A percentile compares a stretch with the other conserved stretches of the same genome.
Conservation (phyloP, 139 green algal genomes). For the Pleodorina starrii region DNA sequence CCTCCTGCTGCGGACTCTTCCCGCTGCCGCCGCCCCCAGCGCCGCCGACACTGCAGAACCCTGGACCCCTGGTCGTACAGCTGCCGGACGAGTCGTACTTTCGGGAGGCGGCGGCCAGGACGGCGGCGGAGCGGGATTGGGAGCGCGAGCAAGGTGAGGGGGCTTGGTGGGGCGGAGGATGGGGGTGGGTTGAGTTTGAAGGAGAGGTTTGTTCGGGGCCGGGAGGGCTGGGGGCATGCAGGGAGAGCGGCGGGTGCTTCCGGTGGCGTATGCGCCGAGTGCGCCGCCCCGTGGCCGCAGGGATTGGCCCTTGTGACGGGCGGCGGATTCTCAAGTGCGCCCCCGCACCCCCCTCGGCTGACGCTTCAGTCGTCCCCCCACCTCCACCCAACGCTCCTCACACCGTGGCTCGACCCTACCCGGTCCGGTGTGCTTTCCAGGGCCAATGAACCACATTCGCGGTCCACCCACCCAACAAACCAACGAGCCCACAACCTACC, state of each 20-base stretch:
- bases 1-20: conserved; percentile 26
- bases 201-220: background rate
- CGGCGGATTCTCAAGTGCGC: too few species aligned
- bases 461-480: too few species aligned
- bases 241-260: background rate
- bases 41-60: background rate
- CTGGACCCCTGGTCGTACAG: background rate
- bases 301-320: too few species aligned
- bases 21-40: background rate
- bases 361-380: too few species aligned
- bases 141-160: background rate
- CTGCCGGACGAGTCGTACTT: conserved; percentile 4
- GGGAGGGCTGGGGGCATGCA: background rate
- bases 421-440: too few species aligned
- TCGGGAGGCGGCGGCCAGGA: background rate
- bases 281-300: too few species aligned
- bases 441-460: too few species aligned
- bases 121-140: background rate
- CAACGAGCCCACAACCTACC: too few species aligned
- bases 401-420: too few species aligned
- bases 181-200: background rate
- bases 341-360: too few species aligned
- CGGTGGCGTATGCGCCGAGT: too few species aligned
- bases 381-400: too few species aligned
- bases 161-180: background rate